Percentiles rank a stretch among this genome's conserved stretches.
phyloP scores from a whole-genome alignment of 163 green algal genomes.

The Chloroidium sp. region DNA sequence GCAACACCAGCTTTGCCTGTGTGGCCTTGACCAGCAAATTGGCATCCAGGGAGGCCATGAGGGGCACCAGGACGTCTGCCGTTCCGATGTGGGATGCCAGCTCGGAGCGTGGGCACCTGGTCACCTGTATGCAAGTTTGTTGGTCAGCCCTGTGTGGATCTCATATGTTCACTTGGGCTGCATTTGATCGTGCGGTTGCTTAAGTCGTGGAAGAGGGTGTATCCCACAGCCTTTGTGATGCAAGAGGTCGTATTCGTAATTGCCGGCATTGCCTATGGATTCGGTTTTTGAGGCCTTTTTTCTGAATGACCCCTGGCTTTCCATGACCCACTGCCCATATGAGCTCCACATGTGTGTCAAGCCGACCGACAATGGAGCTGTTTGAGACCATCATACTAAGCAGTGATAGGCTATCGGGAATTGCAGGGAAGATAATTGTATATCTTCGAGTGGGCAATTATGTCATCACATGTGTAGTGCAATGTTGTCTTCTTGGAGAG shows the following conservation, averaged over 20 bases:
- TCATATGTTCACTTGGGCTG: not conserved
- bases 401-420: too few relatives aligned
- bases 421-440: too few relatives aligned
- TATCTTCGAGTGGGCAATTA: too few relatives aligned
- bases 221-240: not conserved
- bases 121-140: slow-evolving; percentile 15
- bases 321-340: too few relatives aligned
- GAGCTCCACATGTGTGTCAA: too few relatives aligned
- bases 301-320: too few relatives aligned
- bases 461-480: too few relatives aligned
- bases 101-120: slow-evolving; percentile 16
- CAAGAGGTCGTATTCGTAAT: not conserved
- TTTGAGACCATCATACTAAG: too few relatives aligned
- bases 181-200: not conserved
- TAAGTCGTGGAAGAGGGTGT: not conserved
- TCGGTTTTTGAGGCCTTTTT: too few relatives aligned
- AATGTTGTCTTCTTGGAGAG: too few relatives aligned
- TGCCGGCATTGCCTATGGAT: too few relatives aligned
- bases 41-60: slow-evolving; percentile 30
- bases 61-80: slow-evolving; percentile 37
- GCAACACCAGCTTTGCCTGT: slow-evolving; percentile 48
- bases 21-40: slow-evolving; percentile 25
- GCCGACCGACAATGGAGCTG: too few relatives aligned
- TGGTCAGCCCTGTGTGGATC: not conserved
- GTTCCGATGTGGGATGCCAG: slow-evolving; percentile 12